Conservation (phyloP, 2,329 filamentous ascomycete genomes). For the Aureobasidium leucospermi region DNA sequence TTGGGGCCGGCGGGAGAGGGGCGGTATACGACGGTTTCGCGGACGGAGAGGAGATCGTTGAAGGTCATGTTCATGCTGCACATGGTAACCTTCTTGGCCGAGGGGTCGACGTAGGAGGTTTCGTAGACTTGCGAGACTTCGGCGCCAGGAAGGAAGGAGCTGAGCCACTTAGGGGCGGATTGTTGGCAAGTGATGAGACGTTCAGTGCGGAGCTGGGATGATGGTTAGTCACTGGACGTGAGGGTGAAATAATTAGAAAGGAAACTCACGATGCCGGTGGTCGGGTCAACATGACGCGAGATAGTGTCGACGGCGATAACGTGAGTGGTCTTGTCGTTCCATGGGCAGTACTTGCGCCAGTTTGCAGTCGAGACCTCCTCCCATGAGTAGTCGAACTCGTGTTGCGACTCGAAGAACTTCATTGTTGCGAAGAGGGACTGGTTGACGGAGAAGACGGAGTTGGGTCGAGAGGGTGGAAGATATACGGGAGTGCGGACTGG, state of each 20-base stretch:
- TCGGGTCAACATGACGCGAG: slow-evolving; percentile 58
- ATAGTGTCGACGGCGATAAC: slow-evolving; percentile 93
- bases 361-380: slow-evolving; percentile 95
- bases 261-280: slow-evolving; percentile 58
- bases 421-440: slow-evolving; percentile 41
- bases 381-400: slow-evolving; percentile 97
- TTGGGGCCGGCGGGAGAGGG: slow-evolving; percentile 44
- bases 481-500: slow-evolving; percentile 2
- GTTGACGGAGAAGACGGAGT: background rate
- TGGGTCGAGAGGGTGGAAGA: background rate
- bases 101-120: slow-evolving; percentile 86
- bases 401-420: slow-evolving; percentile 90
- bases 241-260: background rate
- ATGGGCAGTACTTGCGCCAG: slow-evolving; percentile 97
- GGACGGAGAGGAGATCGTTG: slow-evolving; percentile 81
- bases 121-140: slow-evolving; percentile 89
- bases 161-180: slow-evolving; percentile 72
- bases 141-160: slow-evolving; percentile 67
- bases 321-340: slow-evolving; percentile 98
- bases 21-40: slow-evolving; percentile 85
- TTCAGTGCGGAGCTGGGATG: slow-evolving; percentile 57
- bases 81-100: slow-evolving; percentile 84
- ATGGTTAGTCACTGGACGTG: background rate
- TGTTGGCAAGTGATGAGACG: slow-evolving; percentile 58
- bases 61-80: slow-evolving; percentile 91